These are phyloP conservation scores for Trichopus zeylanicus DNA, from an alignment of 116 monocot genomes.

Conservation along the genomic window DNA sequence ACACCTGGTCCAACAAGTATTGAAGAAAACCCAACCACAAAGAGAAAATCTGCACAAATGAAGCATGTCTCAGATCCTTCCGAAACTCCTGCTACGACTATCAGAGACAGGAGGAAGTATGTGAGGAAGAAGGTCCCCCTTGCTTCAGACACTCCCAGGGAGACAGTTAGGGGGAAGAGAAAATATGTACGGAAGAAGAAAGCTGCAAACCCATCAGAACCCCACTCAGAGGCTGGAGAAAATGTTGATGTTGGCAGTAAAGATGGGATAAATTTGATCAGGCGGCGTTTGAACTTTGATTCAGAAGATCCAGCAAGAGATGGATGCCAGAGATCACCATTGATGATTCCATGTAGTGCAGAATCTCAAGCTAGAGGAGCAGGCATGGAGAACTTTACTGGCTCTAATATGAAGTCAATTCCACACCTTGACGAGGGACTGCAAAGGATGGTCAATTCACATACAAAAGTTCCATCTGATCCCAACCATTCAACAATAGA, in stretches of 20 bases:
- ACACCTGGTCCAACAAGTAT: slow-evolving; percentile 6
- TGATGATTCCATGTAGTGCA: not conserved
- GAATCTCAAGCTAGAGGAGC: slow-evolving; percentile 8
- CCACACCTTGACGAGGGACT: not conserved
- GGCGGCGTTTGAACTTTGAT: slow-evolving; percentile 44
- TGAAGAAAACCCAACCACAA: slow-evolving; percentile 24
- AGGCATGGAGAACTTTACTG: not conserved
- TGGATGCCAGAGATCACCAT: not conserved
- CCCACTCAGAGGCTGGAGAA: too few species aligned
- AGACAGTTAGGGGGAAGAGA: too few species aligned
- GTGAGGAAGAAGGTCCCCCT: too few species aligned
- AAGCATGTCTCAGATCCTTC: slow-evolving; percentile 11
- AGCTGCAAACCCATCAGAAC: too few species aligned
- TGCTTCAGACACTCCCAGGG: too few species aligned
- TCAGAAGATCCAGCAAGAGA: slow-evolving; percentile 12
- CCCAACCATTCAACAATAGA: slow-evolving; percentile 19
- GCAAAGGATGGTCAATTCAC: slow-evolving; percentile 17
- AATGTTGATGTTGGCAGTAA: slow-evolving; percentile 1
- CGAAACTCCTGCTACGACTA: slow-evolving; percentile 5
- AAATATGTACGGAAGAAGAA: too few species aligned
- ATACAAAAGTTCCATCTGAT: slow-evolving; percentile 17
- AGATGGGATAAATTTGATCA: slow-evolving; percentile 20
- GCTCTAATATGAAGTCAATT: not conserved
- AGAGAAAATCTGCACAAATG: slow-evolving; percentile 67
- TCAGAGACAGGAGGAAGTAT: too few species aligned